A percentile compares a stretch with the other conserved stretches of the same genome.
Evolutionary conservation across 495 filamentous ascomycete species (phyloP).

Genomic region (Aspergillus ostianus): DNA sequence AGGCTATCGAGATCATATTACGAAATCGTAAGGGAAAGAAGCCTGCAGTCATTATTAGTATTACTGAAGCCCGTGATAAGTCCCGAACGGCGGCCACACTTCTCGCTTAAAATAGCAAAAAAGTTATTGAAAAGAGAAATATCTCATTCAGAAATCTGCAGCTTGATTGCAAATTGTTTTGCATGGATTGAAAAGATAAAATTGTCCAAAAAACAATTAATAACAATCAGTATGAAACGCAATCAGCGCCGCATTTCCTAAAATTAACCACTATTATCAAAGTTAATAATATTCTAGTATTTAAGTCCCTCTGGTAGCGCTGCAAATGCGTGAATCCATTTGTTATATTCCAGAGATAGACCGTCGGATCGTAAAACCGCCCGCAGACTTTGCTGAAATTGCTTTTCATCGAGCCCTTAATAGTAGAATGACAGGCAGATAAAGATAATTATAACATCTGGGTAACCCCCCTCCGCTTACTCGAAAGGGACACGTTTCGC

Average conservation of each 20-base stretch:
- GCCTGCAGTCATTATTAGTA: slow-evolving; percentile 61
- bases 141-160: slow-evolving; percentile 70
- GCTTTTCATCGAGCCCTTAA: slow-evolving; percentile 50
- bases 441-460: slow-evolving; percentile 64
- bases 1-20: slow-evolving; percentile 57
- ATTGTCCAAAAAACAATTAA: slow-evolving; percentile 60
- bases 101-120: neutral
- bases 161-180: slow-evolving; percentile 59
- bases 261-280: slow-evolving; percentile 49
- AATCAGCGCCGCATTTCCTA: slow-evolving; percentile 50
- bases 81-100: neutral
- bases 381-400: slow-evolving; percentile 49
- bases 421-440: slow-evolving; percentile 70
- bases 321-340: slow-evolving; percentile 44
- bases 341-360: slow-evolving; percentile 51
- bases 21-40: slow-evolving; percentile 56
- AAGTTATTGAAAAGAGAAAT: slow-evolving; percentile 30
- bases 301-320: slow-evolving; percentile 38
- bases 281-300: slow-evolving; percentile 55
- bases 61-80: slow-evolving; percentile 67
- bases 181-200: slow-evolving; percentile 64
- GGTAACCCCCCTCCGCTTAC: slow-evolving; percentile 70
- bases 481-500: slow-evolving; percentile 64
- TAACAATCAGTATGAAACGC: slow-evolving; percentile 43
- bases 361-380: slow-evolving; percentile 56